Conservation (phyloP, 73 alveolate genomes). For the Stentor roeselii region DNA sequence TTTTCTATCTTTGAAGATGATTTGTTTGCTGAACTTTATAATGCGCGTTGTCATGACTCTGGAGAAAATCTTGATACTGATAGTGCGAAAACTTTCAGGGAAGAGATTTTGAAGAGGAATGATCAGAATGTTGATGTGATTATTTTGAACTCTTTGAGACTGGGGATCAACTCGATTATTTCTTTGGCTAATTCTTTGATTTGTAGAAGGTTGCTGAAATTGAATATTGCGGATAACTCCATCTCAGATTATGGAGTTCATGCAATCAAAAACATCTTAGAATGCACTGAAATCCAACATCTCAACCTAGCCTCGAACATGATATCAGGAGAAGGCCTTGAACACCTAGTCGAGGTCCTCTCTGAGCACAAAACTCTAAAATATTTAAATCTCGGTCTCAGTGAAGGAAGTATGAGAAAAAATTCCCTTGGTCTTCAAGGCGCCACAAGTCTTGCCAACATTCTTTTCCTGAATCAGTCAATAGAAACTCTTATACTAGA, state of each 20-base stretch:
- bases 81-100: conserved; percentile 89
- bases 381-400: conserved; percentile 87
- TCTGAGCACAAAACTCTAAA: conserved; percentile 68
- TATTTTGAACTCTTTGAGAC: conserved; percentile 80
- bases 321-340: conserved; percentile 93
- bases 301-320: conserved; percentile 89
- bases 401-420: conserved; percentile 91
- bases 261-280: conserved; percentile 79
- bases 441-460: conserved; percentile 84
- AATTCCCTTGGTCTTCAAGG: conserved; percentile 93
- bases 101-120: conserved; percentile 80
- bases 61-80: conserved; percentile 61
- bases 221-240: conserved; percentile 91
- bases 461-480: conserved; percentile 74
- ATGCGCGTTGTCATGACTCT: conserved; percentile 85
- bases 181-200: conserved; percentile 79
- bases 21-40: conserved; percentile 73
- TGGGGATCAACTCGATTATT: conserved; percentile 87
- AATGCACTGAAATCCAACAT: conserved; percentile 58
- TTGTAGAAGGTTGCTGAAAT: conserved; percentile 56
- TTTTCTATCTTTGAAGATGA: conserved; percentile 69
- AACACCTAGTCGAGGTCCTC: conserved; percentile 84
- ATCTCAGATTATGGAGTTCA: conserved; percentile 96
- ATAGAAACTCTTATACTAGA: conserved; percentile 79
- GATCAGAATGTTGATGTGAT: conserved; percentile 58